Base-by-base conservation (phyloP, 176 grass and related monocot species). In the Paspalum notatum region DNA sequence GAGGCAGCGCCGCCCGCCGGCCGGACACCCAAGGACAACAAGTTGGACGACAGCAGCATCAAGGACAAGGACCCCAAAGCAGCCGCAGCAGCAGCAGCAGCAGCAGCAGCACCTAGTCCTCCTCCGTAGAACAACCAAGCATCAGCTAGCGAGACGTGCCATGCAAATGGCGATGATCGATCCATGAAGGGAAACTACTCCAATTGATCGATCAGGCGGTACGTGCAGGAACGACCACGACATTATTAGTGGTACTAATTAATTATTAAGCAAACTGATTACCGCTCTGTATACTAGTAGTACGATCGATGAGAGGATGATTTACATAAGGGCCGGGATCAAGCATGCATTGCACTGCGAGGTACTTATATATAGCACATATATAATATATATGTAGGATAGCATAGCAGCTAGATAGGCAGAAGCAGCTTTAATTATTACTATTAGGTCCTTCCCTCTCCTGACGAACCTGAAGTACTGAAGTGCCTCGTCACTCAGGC, bases 1-100 rank as follows among this genome's bases (percentile, higher is more conserved):
- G 96, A 95, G 68, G 87, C 76, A 0, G 86, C 81, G 0, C 92
- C 89, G 6, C 42, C 74, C 47, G 69, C 73, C 65, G 47, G n/a
- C 20, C 82, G 80, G 22, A 56, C 80, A 0, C 56, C 88, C 52
- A 90, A 90, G 72, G 51, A 81, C 62, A 84, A 78, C n/a, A 32
- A 32, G 32, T 32, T 32, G 9, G 38, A 66, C 5, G 26, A 27
- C 14, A 39, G 68, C 59, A 66, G 12, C 38, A 83, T 1, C 20
- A 62, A 61, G 24, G 21, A 56, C 48, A 51, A 60, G 10, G 4
- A 51, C 14, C 49, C 49, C 15, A 17, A 51, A 5, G 8, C 16
- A 17, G 8, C 14, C 16, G 6, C 43, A 45, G 9, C 43, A 8
- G 51, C n/a, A n/a, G n/a, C n/a, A n/a, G n/a, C n/a, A 5, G 8